Evolutionary conservation across 2,329 filamentous ascomycete species (phyloP).

Genomic region (Aspergillus amoenus): DNA sequence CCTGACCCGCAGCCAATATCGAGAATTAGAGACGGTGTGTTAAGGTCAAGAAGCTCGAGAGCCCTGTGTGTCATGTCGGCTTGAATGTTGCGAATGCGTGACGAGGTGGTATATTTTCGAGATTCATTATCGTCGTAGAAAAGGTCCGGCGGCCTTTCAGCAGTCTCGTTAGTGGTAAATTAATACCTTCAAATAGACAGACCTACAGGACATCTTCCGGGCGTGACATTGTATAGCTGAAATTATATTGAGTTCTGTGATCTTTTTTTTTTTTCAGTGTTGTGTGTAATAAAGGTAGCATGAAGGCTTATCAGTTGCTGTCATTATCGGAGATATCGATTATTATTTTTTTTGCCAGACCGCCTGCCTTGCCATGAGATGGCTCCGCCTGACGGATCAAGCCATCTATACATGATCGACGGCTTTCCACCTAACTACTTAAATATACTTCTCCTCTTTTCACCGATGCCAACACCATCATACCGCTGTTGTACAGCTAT

Average conservation of each 20-base stretch:
- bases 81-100: conserved; percentile 93
- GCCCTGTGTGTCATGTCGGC: conserved; percentile 91
- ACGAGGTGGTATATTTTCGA: conserved; percentile 95
- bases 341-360: conserved; percentile 2
- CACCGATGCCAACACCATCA: background rate
- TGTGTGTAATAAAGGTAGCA: background rate
- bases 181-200: background rate
- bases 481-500: background rate
- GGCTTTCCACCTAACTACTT: background rate
- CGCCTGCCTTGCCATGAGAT: background rate
- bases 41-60: conserved; percentile 83
- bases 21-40: conserved; percentile 79
- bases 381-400: conserved; percentile 15
- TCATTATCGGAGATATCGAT: background rate
- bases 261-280: background rate
- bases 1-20: conserved; percentile 97
- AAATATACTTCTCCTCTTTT: background rate
- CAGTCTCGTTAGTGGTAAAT: conserved; percentile 13
- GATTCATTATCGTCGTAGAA: conserved; percentile 97
- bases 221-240: conserved; percentile 69
- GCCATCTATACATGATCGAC: conserved; percentile 6
- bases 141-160: conserved; percentile 79
- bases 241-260: too few relatives aligned
- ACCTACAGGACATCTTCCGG: conserved; percentile 89
- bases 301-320: background rate